Evolutionary conservation across 352 stramenopile genomes (phyloP).

Genomic region (Plasmopara viticola): DNA sequence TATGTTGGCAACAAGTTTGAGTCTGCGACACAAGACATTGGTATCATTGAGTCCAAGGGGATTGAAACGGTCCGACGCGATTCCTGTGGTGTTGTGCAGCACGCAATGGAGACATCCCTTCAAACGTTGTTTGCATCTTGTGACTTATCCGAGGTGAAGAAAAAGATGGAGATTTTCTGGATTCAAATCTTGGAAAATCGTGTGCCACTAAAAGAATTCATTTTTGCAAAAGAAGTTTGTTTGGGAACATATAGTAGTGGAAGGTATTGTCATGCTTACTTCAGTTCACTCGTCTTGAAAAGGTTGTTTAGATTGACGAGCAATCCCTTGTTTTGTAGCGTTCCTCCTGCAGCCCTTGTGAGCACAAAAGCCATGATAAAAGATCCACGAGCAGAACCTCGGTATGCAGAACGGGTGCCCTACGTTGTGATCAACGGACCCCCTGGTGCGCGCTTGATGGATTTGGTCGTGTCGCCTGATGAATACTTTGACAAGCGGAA

Average conservation of each 20-base stretch:
- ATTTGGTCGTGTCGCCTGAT: conserved; percentile 84
- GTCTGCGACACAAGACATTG: conserved; percentile 32
- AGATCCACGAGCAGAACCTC: conserved; percentile 67
- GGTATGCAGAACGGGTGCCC: conserved; percentile 80
- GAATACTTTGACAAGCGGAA: conserved; percentile 48
- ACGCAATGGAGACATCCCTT: conserved; percentile 57
- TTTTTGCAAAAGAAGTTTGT: conserved; percentile 83
- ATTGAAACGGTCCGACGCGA: conserved; percentile 91
- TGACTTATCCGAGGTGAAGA: conserved; percentile 69
- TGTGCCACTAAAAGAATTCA: conserved; percentile 66
- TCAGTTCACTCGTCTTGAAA: neutral
- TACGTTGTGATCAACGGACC: conserved; percentile 90
- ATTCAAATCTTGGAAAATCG: conserved; percentile 56
- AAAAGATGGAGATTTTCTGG: conserved; percentile 56
- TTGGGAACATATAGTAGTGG: conserved; percentile 72
- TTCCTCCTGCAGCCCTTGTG: conserved; percentile 70
- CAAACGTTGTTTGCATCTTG: conserved; percentile 59
- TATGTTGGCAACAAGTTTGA: conserved; percentile 90
- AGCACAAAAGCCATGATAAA: conserved; percentile 73
- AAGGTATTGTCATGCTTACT: conserved; percentile 19
- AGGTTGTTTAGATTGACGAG: neutral
- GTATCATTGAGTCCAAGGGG: conserved; percentile 86
- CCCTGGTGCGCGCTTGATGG: conserved; percentile 80
- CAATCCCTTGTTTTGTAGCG: conserved; percentile 26
- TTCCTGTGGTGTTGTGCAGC: conserved; percentile 86